A percentile compares a stretch with the other conserved stretches of the same genome.
These are phyloP conservation scores for Auxenochlorella protothecoides DNA, from an alignment of 139 green algal genomes.

Conservation along the genomic window DNA sequence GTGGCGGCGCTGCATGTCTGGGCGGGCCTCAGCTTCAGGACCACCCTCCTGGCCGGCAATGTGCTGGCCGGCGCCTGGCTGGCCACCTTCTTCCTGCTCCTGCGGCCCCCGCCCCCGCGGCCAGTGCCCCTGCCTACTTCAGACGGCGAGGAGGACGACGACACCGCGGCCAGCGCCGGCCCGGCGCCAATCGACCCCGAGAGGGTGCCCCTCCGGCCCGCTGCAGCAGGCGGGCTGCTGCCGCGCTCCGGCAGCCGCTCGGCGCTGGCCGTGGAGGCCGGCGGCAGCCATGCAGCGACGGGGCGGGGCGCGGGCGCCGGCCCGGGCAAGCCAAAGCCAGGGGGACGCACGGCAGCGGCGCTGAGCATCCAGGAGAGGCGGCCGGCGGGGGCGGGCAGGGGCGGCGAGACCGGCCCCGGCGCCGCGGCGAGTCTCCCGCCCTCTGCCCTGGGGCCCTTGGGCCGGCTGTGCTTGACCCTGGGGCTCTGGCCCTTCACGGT, in stretches of 20 bases:
- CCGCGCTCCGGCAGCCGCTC: too few species aligned
- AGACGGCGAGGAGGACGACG: not conserved
- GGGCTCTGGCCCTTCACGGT: constrained; percentile 48
- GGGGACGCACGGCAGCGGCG: not conserved
- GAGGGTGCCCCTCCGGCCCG: too few species aligned
- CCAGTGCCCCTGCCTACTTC: not conserved
- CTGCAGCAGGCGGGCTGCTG: too few species aligned
- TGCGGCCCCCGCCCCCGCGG: constrained; percentile 1
- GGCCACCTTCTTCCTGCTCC: constrained; percentile 16
- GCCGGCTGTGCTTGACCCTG: not conserved
- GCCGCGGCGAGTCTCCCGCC: too few species aligned
- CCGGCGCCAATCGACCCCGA: not conserved
- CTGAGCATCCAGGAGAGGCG: not conserved
- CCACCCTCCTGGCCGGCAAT: constrained; percentile 30
- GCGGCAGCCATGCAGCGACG: too few species aligned
- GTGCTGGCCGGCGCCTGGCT: constrained; percentile 9
- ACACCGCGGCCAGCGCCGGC: not conserved
- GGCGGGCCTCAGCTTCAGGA: constrained; percentile 22
- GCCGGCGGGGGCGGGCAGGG: too few species aligned
- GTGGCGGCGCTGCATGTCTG: constrained; percentile 30
- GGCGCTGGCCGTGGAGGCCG: not conserved
- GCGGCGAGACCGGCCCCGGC: too few species aligned
- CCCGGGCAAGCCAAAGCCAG: too few species aligned
- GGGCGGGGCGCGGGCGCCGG: too few species aligned
- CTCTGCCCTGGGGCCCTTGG: too few species aligned